Evolutionary conservation across 192 early-diverging fungal species (phyloP).

Genomic region (Chytriomyces confervae): DNA sequence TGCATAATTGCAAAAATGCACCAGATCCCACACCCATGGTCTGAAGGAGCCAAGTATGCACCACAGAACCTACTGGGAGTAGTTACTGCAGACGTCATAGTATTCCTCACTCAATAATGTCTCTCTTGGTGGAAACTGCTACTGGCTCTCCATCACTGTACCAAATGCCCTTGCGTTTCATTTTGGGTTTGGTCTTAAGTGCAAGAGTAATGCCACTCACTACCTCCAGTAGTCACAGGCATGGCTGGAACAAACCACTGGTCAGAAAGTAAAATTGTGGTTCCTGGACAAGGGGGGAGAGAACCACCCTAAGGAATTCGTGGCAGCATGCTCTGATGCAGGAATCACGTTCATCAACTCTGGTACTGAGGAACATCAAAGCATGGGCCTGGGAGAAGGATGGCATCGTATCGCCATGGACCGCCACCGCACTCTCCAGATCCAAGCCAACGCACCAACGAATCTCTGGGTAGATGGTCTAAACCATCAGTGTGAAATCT

Average conservation of each 20-base stretch:
- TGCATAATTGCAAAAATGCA: constrained; percentile 8
- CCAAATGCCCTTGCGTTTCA: not conserved
- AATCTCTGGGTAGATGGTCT: no score
- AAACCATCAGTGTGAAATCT: constrained; percentile 11
- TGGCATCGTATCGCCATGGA: constrained; percentile 7
- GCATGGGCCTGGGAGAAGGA: constrained; percentile 3
- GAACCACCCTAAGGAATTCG: not conserved
- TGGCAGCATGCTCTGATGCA: not conserved
- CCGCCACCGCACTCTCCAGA: not conserved
- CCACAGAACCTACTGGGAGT: not conserved
- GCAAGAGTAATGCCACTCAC: not conserved
- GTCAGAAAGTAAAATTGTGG: constrained; percentile 8
- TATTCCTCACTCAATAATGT: not conserved
- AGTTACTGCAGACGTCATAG: not conserved
- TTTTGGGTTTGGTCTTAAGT: constrained; percentile 3
- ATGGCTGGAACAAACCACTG: constrained; percentile 19
- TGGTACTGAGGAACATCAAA: constrained; percentile 5
- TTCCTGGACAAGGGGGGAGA: constrained; percentile 2
- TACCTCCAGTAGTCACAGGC: not conserved
- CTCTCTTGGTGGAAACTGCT: no score
- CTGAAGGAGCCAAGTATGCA: not conserved
- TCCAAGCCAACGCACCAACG: not conserved
- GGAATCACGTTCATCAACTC: constrained; percentile 6
- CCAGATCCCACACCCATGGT: not conserved
- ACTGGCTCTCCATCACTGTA: not conserved